Evolutionary conservation across 1,284 basidiomycete genomes (phyloP).

Genomic region (Cerioporus squamosus): DNA sequence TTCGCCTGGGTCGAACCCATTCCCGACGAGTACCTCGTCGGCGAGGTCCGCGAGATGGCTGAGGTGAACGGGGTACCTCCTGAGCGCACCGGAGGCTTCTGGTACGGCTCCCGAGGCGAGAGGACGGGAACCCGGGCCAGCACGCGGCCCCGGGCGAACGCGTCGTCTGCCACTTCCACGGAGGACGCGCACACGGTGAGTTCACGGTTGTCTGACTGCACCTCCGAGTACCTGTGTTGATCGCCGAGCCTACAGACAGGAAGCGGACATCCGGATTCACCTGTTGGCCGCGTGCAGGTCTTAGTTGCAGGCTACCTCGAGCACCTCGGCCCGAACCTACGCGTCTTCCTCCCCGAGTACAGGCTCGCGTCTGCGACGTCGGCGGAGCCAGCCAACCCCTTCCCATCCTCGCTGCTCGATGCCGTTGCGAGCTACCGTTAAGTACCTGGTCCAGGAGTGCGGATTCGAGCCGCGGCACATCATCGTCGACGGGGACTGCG

Average conservation of each 20-base stretch:
- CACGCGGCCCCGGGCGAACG: conserved; percentile 51
- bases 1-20: conserved; percentile 20
- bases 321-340: conserved; percentile 29
- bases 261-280: conserved; percentile 24
- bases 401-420: conserved; percentile 69
- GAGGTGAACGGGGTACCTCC: conserved; percentile 18
- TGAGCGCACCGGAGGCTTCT: conserved; percentile 17
- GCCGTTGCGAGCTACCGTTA: conserved; percentile 63
- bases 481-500: conserved; percentile 70
- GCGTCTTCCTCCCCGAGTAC: conserved; percentile 37
- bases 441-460: conserved; percentile 52
- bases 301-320: conserved; percentile 23
- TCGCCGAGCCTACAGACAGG: conserved; percentile 3
- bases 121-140: conserved; percentile 31
- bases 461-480: conserved; percentile 52
- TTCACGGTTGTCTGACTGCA: conserved; percentile 30
- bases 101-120: conserved; percentile 15
- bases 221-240: not conserved
- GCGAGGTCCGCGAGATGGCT: conserved; percentile 19
- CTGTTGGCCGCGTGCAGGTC: not conserved
- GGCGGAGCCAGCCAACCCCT: conserved; percentile 43
- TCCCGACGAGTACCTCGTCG: conserved; percentile 14
- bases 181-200: conserved; percentile 39
- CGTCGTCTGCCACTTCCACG: conserved; percentile 53
- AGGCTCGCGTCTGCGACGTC: conserved; percentile 28